phyloP scores from a whole-genome alignment of 148 eudicot genomes.

The Heliamphora exappendiculata region DNA sequence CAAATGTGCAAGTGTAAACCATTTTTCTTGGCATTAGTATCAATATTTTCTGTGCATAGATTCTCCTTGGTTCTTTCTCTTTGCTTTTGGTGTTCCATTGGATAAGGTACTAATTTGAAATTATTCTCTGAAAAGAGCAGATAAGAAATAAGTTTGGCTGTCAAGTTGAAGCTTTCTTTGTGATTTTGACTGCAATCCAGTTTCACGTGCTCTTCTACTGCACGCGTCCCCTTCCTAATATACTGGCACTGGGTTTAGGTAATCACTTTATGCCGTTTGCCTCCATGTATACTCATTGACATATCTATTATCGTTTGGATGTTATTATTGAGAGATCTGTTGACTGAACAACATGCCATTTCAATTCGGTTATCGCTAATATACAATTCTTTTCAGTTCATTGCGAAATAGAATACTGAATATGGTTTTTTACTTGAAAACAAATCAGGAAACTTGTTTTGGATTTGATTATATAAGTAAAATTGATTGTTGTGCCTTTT shows the following conservation, averaged over 20 bases:
- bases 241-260: slow-evolving; percentile 89
- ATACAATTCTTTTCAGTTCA: neutral
- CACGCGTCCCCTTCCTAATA: slow-evolving; percentile 95
- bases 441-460: neutral
- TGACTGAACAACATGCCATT: neutral
- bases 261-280: slow-evolving; percentile 17
- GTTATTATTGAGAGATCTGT: neutral
- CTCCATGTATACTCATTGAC: neutral
- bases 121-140: slow-evolving; percentile 39
- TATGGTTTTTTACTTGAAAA: neutral
- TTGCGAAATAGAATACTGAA: neutral
- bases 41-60: neutral
- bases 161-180: slow-evolving; percentile 90
- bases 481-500: neutral
- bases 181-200: slow-evolving; percentile 64
- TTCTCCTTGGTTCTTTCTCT: slow-evolving; percentile 2
- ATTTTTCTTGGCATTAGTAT: neutral
- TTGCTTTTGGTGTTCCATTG: neutral
- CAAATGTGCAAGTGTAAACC: neutral
- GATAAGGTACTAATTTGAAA: neutral
- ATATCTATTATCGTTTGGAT: neutral
- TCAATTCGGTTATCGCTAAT: neutral
- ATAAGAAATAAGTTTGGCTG: slow-evolving; percentile 73
- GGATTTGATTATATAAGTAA: neutral
- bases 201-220: slow-evolving; percentile 88